A percentile compares a stretch with the other conserved stretches of the same genome.
phyloP scores from a whole-genome alignment of 2,329 filamentous ascomycete genomes.

The Aspergillus phoenicis region DNA sequence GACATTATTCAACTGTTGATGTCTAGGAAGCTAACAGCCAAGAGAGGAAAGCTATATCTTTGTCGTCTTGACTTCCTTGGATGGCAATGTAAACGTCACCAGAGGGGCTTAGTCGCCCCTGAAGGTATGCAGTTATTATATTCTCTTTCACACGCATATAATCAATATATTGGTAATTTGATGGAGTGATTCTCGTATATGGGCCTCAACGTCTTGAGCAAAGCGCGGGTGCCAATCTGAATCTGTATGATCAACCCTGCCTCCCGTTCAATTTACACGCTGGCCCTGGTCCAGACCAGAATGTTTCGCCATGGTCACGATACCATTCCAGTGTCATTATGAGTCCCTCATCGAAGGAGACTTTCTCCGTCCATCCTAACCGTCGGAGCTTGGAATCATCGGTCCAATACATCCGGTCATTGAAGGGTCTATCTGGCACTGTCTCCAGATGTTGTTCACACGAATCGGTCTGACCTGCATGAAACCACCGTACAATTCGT shows the following conservation, averaged over 20 bases:
- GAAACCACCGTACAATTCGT: slow-evolving; percentile 61
- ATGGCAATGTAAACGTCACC: no score
- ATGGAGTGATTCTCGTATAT: no score
- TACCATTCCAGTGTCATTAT: slow-evolving; percentile 50
- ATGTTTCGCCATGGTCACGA: not conserved
- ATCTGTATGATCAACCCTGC: not conserved
- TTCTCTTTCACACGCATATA: no score
- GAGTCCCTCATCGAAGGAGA: slow-evolving; percentile 69
- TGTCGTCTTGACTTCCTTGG: no score
- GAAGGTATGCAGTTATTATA: no score
- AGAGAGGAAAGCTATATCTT: no score
- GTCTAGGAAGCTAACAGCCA: no score
- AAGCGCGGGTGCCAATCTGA: not conserved
- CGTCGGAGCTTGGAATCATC: slow-evolving; percentile 68
- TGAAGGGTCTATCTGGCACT: slow-evolving; percentile 76
- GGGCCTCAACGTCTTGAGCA: not conserved
- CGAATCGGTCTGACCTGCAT: slow-evolving; percentile 58
- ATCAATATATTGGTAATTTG: no score
- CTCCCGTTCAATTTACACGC: not conserved
- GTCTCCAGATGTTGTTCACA: slow-evolving; percentile 70
- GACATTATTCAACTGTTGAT: no score
- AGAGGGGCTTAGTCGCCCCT: no score
- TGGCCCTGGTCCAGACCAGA: not conserved
- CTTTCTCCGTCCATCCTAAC: slow-evolving; percentile 71
- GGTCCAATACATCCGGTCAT: slow-evolving; percentile 72